Base-by-base conservation (phyloP, 2,329 filamentous ascomycete species). In the Thermomyces lanuginosus region DNA sequence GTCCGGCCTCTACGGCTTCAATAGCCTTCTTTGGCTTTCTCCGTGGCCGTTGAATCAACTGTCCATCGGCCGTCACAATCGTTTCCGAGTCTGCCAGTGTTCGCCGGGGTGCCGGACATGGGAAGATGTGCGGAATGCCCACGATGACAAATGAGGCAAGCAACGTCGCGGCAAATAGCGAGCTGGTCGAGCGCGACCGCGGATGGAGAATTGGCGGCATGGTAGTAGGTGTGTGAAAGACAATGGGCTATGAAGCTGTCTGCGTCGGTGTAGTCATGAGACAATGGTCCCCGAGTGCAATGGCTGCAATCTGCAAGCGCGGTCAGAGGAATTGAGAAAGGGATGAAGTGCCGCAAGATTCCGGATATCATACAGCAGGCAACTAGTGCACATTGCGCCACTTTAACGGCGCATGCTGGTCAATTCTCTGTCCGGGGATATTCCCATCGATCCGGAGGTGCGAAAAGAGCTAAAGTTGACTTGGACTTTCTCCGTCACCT, bases 101-200 rank as follows among this genome's bases (percentile, higher is more conserved):
- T 16, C 70, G 61, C 37, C 79, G 68, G 2, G 80, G 80, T 23
- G 82, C 80, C 1, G 89, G 89, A 49, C 89, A 98, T 1, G 89
- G 89, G 10, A 98, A 69, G 16, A 91, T 49, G 51, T 98, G 89
- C 12, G 89, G 89, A 22, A 92, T 63, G 16, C 72, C 81, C 28
- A 98, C 89, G 35, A 98, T 84, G 36, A 92, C 68, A 53, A 98
- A 92, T 41, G 79, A 89, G 16, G 83, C 74, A 36, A 80, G 66
- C 29, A 95, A 69, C 1, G 86, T 95, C n/a, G 78, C 81, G 26
- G 82, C 83, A 60, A 98, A 98, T 34, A 98, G 75, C 23, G 83
- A 89, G 30, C 79, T 84, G 42, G 89, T 98, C 60, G 82, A 80
- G 44, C 81, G 76, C 40, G 86, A 95, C 53, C 84, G 76, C 17